Evolutionary conservation across 305 asterid species (phyloP).

Genomic region (Fraxinus ornus): DNA sequence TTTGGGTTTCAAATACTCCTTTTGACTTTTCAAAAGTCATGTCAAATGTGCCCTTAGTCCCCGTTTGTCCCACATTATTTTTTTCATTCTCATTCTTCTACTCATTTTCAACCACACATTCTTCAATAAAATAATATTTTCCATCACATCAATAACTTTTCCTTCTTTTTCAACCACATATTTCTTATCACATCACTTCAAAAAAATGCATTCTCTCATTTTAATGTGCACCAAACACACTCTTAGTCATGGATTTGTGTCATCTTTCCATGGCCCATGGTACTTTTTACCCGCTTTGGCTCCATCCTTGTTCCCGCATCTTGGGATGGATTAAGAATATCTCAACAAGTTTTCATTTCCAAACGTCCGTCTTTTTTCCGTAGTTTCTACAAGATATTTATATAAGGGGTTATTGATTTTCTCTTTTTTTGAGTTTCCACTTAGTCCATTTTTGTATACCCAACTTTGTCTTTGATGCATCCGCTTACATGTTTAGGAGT

Average conservation of each 20-base stretch:
- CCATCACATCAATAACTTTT: too few species aligned
- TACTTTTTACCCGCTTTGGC: not conserved
- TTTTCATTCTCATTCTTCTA: too few species aligned
- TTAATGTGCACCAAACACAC: too few species aligned
- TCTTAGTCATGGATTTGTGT: not conserved
- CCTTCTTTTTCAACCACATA: too few species aligned
- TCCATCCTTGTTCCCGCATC: not conserved
- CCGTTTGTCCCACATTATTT: too few species aligned
- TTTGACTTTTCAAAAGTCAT: too few species aligned
- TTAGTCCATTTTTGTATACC: not conserved
- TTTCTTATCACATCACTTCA: too few species aligned
- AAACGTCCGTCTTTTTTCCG: not conserved
- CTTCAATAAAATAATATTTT: too few species aligned
- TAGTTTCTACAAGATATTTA: conserved; percentile 1
- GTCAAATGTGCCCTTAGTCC: too few species aligned
- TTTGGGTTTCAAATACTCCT: too few species aligned
- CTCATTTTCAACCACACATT: too few species aligned
- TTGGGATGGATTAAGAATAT: not conserved
- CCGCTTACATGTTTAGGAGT: not conserved
- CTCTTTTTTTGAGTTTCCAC: not conserved
- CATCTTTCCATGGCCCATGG: not conserved
- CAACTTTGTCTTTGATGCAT: conserved; percentile 8
- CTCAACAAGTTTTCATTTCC: not conserved
- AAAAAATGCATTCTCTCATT: too few species aligned
- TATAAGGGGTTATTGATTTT: not conserved